phyloP scores from a whole-genome alignment of 768 basidiomycete genomes.

The Tricholoma flavovirens region DNA sequence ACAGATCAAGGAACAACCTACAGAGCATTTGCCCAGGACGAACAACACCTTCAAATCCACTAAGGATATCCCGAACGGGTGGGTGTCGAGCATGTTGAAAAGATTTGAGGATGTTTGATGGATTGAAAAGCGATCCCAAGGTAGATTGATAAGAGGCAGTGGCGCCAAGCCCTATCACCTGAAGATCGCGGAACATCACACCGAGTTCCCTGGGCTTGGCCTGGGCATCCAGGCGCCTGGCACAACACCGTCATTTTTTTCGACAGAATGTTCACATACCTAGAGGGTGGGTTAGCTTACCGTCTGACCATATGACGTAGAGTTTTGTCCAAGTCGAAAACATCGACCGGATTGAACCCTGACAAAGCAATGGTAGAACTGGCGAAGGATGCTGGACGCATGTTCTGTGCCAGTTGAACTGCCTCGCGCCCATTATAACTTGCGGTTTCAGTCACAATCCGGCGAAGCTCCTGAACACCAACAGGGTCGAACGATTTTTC shows the following conservation, averaged over 20 bases:
- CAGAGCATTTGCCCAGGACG: constrained; percentile 74
- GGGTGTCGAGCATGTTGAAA: constrained; percentile 50
- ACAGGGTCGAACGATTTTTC: constrained; percentile 41
- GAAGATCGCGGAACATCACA: constrained; percentile 45
- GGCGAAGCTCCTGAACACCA: constrained; percentile 28
- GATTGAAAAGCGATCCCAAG: constrained; percentile 48
- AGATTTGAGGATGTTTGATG: constrained; percentile 28
- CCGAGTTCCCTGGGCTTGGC: constrained; percentile 35
- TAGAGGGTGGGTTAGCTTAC: constrained; percentile 11
- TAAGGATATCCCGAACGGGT: constrained; percentile 56
- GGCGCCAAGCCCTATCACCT: constrained; percentile 44
- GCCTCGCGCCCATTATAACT: not conserved
- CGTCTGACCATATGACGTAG: constrained; percentile 20
- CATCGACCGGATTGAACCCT: constrained; percentile 19
- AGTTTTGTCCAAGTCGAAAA: constrained; percentile 26
- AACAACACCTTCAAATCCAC: constrained; percentile 57
- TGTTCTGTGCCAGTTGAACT: not conserved
- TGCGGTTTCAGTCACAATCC: constrained; percentile 12
- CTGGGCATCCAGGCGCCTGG: constrained; percentile 14
- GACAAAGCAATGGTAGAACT: constrained; percentile 13
- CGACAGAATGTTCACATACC: not conserved
- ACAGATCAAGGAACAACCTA: constrained; percentile 32
- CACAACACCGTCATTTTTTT: not conserved
- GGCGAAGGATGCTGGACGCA: constrained; percentile 6
- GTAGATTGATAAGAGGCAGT: constrained; percentile 42